Base-by-base conservation (phyloP, 2,329 filamentous ascomycete genomes). In the Daldinia sp. region DNA sequence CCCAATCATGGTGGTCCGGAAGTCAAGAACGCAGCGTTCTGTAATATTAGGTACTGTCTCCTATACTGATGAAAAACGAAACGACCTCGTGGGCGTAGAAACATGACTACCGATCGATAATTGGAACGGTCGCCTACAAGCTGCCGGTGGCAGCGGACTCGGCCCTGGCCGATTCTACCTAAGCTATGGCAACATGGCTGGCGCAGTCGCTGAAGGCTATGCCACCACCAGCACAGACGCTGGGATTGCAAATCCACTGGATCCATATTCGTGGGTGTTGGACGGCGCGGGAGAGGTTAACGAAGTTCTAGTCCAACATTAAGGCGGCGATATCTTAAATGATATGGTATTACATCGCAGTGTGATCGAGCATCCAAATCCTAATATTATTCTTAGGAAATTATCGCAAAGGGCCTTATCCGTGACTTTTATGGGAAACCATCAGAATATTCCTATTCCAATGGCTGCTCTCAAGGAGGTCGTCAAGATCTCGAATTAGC, bases 401-500 rank as follows among this genome's bases (percentile, higher is more conserved):
- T 41, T 23, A 23, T 41, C 37, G 19, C 37, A 23, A 83, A 84
- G 66, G 71, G 74, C 2, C 55, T 84, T 39, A 77, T 79, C 15
- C 70, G 71, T 61, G 73, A 71, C 32, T 78, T 82, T 53, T 85
- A 80, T 68, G 71, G 69, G 13, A 45, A 10, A 37, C 68, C 57
- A 27, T 61, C 68, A 67, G 71, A 60, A 70, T 85, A 79, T 70
- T 82, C 84, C 15, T 85, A 87, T 74, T 86, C 83, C 73, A 73
- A 78, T 65, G 81, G 80, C 13, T 83, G 80, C 68, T 82, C 80
- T 10, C 77, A 80, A 30, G 80, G 85, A 10, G 85, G 85, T 1
- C 76, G 85, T 1, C 84, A 87, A 70, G 85, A 84, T 6, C 73
- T 85, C 21, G 82, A 82, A 67, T 76, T 82, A 9, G 80, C 82